Evolutionary conservation across 345 rosid species (phyloP), one percentile per base, ranked within the genome.

Genomic region (Anastatica hierochuntica): DNA sequence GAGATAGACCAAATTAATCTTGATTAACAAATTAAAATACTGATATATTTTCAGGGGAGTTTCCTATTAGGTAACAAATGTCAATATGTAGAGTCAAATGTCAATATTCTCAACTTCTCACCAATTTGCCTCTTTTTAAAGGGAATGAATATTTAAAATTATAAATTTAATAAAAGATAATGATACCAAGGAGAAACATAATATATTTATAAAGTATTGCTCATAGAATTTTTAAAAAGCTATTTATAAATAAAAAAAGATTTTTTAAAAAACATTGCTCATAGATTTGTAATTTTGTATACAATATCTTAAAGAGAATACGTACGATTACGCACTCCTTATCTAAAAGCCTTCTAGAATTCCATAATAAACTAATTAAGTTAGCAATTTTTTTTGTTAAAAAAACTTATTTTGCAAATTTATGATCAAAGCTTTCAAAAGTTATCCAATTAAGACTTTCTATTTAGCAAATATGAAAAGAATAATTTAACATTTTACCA

Each of bases 281-380:
- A 38, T 65, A 49, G 58, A 57, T 64, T 43, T 56, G 69, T 14
- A 33, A n/a, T n/a, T 21, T 21, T 21, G 24, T 5, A 21, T 16
- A 27, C 34, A 49, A 58, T 46, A 57, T 66, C 20, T 11, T n/a
- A 39, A 42, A 17, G 18, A 49, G 20, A 31, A 14, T 26, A 50
- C 40, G 58, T 43, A 36, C 40, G 23, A 49, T 50, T 29, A 43
- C 42, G 15, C 43, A 43, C 41, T 45, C 43, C 19, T 23, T 19
- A 44, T 36, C 54, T n/a, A n/a, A 66, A 42, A 1, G 11, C 58
- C 54, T 66, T 66, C 53, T 50, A 63, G 48, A 63, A 53, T 16
- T 53, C 34, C 58, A 23, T 23, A 41, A 49, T 42, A 21, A 34
- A 49, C n/a, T 16, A 41, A 20, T 19, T 31, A 21, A 11, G 10